These are phyloP conservation scores for Diplotaxis tenuifolia DNA, from an alignment of 345 rosid species.

Conservation along the genomic window DNA sequence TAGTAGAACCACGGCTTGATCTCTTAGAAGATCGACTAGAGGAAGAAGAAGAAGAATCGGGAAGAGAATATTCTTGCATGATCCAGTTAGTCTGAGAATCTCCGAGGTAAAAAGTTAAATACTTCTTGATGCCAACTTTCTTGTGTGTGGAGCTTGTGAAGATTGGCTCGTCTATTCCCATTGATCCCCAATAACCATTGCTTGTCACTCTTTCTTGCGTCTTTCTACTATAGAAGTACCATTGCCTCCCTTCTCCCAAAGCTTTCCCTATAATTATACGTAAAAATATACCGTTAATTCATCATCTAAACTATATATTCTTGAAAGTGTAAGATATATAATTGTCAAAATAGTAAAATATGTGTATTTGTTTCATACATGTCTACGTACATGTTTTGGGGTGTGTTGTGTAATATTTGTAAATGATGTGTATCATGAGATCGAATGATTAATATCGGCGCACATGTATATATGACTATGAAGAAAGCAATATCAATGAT, in stretches of 20 bases:
- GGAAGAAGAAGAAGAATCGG: slow-evolving; percentile 37
- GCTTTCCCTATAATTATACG: slow-evolving; percentile 62
- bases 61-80: slow-evolving; percentile 79
- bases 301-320: not conserved
- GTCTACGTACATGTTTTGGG: slow-evolving; percentile 2
- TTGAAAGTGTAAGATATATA: not conserved
- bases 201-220: slow-evolving; percentile 55
- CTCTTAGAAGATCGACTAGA: slow-evolving; percentile 55
- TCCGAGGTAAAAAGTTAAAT: slow-evolving; percentile 54
- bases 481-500: slow-evolving; percentile 33
- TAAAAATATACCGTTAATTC: not conserved
- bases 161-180: slow-evolving; percentile 69
- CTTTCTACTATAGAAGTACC: slow-evolving; percentile 84
- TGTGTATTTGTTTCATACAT: slow-evolving; percentile 11
- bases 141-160: slow-evolving; percentile 40
- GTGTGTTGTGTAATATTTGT: slow-evolving; percentile 11
- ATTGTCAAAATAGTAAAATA: not conserved
- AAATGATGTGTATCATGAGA: slow-evolving; percentile 32
- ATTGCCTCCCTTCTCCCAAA: slow-evolving; percentile 74
- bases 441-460: slow-evolving; percentile 34
- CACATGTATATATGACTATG: slow-evolving; percentile 37
- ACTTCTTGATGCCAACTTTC: slow-evolving; percentile 67
- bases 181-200: slow-evolving; percentile 76
- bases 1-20: slow-evolving; percentile 38
- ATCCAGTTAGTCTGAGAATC: slow-evolving; percentile 76